Percentiles rank a stretch among this genome's conserved stretches.
Conservation (phyloP, 768 basidiomycete genomes). For the Tephrocybe sp. region DNA sequence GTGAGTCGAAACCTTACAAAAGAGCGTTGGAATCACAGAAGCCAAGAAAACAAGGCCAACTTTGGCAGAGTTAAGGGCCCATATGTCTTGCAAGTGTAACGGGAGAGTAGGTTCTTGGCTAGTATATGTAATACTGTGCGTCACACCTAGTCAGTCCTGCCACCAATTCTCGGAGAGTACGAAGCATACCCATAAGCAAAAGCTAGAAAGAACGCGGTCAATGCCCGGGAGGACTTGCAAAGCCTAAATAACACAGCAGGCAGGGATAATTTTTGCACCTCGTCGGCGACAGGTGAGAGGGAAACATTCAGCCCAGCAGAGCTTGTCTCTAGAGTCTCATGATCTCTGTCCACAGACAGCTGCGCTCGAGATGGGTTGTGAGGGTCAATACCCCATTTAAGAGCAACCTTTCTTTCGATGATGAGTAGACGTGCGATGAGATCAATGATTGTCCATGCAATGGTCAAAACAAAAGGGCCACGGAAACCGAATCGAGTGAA, state of each 20-base stretch:
- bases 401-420: conserved; percentile 52
- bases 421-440: conserved; percentile 52
- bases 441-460: conserved; percentile 44
- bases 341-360: background rate
- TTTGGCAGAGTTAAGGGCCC: conserved; percentile 42
- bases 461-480: conserved; percentile 56
- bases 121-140: conserved; percentile 41
- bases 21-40: conserved; percentile 57
- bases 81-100: conserved; percentile 47
- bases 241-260: conserved; percentile 39
- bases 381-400: conserved; percentile 46
- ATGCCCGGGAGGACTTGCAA: conserved; percentile 45
- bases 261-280: conserved; percentile 28
- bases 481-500: conserved; percentile 56
- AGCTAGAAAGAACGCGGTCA: conserved; percentile 40
- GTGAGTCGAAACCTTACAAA: conserved; percentile 42
- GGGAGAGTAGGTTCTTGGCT: conserved; percentile 58
- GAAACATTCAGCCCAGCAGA: background rate
- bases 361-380: background rate
- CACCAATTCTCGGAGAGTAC: background rate
- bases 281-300: background rate
- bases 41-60: conserved; percentile 72
- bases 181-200: conserved; percentile 52
- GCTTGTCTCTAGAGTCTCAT: background rate
- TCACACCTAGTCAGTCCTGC: background rate